These are phyloP conservation scores for Yamadazyma dushanensis DNA, from an alignment of 1,139 yeast genomes.

Conservation along the genomic window DNA sequence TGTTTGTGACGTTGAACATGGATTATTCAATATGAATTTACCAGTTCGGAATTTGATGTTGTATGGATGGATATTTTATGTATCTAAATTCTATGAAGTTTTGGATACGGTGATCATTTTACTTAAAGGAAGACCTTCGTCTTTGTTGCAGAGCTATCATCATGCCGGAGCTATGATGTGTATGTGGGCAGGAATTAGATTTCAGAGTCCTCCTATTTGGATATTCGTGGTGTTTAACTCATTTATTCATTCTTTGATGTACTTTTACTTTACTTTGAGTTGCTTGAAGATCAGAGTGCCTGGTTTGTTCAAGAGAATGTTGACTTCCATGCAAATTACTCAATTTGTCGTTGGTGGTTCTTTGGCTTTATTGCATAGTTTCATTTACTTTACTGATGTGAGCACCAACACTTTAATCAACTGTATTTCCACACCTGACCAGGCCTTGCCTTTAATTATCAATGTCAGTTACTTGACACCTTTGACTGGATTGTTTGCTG, in stretches of 20 bases:
- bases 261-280: conserved; percentile 66
- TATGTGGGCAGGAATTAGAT: conserved; percentile 81
- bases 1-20: conserved; percentile 61
- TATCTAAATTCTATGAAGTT: conserved; percentile 74
- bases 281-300: conserved; percentile 66
- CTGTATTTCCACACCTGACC: conserved; percentile 62
- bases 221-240: conserved; percentile 79
- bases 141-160: conserved; percentile 71
- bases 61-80: conserved; percentile 68
- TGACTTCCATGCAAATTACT: conserved; percentile 69
- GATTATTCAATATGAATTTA: conserved; percentile 61
- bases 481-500: conserved; percentile 66
- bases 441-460: conserved; percentile 61
- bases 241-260: conserved; percentile 72
- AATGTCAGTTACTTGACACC: conserved; percentile 71
- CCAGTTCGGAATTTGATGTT: conserved; percentile 23
- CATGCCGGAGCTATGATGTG: conserved; percentile 84
- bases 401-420: conserved; percentile 43
- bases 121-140: conserved; percentile 68
- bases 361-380: conserved; percentile 62
- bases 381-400: conserved; percentile 59
- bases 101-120: conserved; percentile 68
- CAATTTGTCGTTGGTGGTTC: conserved; percentile 75
- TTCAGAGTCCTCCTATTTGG: conserved; percentile 77
- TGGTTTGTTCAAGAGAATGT: conserved; percentile 52